These are phyloP conservation scores for Scenedesmus sp. DNA, from an alignment of 163 green algal genomes.

Conservation along the genomic window DNA sequence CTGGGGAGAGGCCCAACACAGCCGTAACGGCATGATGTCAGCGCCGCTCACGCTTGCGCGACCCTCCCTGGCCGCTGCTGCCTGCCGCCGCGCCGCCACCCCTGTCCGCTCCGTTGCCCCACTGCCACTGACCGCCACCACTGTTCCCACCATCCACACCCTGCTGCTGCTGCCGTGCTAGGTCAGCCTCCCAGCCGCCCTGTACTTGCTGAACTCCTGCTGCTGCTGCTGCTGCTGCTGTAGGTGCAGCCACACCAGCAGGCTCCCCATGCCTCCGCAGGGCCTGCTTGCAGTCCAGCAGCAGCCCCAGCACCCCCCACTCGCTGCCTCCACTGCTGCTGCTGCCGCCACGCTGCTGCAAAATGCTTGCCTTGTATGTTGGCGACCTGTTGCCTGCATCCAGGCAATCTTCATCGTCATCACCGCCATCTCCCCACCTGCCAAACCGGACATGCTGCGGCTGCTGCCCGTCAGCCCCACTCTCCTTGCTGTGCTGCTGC, in stretches of 20 bases:
- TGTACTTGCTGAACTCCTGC: background rate
- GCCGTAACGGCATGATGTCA: background rate
- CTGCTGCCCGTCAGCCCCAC: background rate
- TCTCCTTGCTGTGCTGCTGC: background rate
- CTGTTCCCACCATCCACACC: background rate
- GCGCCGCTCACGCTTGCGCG: background rate
- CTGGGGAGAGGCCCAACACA: no score
- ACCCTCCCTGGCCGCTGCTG: background rate
- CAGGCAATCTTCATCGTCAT: background rate
- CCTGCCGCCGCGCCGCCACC: background rate
- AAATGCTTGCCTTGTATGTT: slow-evolving; percentile 15
- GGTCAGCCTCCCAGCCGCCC: background rate
- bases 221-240: background rate
- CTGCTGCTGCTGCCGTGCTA: background rate
- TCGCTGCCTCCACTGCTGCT: background rate
- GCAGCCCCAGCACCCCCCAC: background rate
- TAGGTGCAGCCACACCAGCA: background rate
- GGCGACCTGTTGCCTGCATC: slow-evolving; percentile 36
- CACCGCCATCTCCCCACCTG: background rate
- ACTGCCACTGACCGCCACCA: slow-evolving; percentile 1
- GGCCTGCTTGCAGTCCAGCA: slow-evolving; percentile 26
- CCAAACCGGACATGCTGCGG: background rate
- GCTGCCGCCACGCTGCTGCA: background rate
- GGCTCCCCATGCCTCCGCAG: background rate
- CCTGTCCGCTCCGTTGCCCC: slow-evolving; percentile 17